A percentile compares a stretch with the other conserved stretches of the same genome.
phyloP scores from a whole-genome alignment of 768 basidiomycete genomes.

The Pisolithus marmoratus region DNA sequence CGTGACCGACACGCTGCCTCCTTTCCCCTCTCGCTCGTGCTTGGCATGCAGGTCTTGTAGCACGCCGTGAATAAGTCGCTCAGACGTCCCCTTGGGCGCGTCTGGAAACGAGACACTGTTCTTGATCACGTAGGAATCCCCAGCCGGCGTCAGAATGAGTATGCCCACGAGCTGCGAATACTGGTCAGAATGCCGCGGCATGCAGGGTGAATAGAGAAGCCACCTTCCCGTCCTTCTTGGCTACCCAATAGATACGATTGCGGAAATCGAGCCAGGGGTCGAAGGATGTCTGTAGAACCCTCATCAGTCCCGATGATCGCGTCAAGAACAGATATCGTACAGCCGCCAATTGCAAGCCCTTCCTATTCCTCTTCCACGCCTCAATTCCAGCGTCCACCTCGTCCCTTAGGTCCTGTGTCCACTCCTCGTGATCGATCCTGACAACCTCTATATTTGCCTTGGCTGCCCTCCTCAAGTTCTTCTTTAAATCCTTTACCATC shows the following conservation, averaged over 20 bases:
- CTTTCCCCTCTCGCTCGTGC: not conserved
- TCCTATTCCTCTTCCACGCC: slow-evolving; percentile 49
- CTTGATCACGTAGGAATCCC: slow-evolving; percentile 48
- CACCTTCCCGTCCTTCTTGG: slow-evolving; percentile 27
- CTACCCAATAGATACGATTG: slow-evolving; percentile 55
- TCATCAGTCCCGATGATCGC: not conserved
- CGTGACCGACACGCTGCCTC: slow-evolving; percentile 29
- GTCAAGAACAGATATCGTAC: slow-evolving; percentile 16
- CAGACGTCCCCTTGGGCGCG: slow-evolving; percentile 50
- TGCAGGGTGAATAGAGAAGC: not conserved
- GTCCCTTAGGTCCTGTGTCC: slow-evolving; percentile 39
- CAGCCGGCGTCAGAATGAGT: slow-evolving; percentile 46
- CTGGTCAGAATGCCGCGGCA: not conserved
- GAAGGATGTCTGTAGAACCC: slow-evolving; percentile 32
- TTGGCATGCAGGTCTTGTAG: slow-evolving; percentile 38
- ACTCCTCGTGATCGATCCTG: slow-evolving; percentile 35
- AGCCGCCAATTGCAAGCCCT: slow-evolving; percentile 54
- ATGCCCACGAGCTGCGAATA: slow-evolving; percentile 36
- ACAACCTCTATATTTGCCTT: slow-evolving; percentile 46
- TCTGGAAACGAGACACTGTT: slow-evolving; percentile 49
- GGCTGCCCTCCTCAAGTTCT: slow-evolving; percentile 56
- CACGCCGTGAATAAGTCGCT: slow-evolving; percentile 43
- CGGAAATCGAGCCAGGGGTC: slow-evolving; percentile 51
- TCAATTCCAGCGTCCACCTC: slow-evolving; percentile 47
- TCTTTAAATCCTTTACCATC: slow-evolving; percentile 52